Evolutionary conservation across 208 protist genomes (phyloP).

Genomic region (Leishmania guyanensis): DNA sequence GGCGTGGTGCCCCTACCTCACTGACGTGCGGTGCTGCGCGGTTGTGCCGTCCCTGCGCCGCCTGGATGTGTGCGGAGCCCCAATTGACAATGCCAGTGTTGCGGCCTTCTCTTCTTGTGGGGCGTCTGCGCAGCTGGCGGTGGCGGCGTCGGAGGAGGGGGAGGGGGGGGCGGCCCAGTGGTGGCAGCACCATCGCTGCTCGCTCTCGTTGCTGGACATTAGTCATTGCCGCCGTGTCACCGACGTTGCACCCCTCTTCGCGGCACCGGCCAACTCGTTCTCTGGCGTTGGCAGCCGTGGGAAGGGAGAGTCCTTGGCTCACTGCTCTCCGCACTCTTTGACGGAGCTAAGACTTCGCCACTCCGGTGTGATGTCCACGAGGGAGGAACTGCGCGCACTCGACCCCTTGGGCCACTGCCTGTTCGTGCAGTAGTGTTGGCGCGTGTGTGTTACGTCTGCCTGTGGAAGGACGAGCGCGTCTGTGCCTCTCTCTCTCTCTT

Average conservation of each 20-base stretch:
- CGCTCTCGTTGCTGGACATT: conserved; percentile 24
- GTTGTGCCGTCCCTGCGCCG: conserved; percentile 25
- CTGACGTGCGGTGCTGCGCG: conserved; percentile 29
- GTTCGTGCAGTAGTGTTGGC: neutral
- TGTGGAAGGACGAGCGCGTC: neutral
- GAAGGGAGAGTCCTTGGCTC: neutral
- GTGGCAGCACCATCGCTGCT: conserved; percentile 22
- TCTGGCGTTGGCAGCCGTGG: neutral
- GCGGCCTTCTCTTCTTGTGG: conserved; percentile 9
- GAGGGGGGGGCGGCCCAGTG: neutral
- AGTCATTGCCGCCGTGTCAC: conserved; percentile 19
- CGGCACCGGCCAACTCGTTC: neutral
- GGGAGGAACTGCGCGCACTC: conserved; percentile 21
- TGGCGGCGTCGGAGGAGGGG: neutral
- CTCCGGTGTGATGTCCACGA: conserved; percentile 19
- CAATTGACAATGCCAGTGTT: conserved; percentile 17
- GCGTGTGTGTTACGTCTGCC: neutral
- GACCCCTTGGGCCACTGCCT: conserved; percentile 15
- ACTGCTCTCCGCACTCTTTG: neutral
- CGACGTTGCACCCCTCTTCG: conserved; percentile 19
- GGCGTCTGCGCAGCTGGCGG: neutral
- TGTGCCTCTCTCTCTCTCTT: neutral
- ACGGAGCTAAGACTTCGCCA: conserved; percentile 10
- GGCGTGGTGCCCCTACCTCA: conserved; percentile 33
- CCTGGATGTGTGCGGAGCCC: conserved; percentile 17